phyloP scores from a whole-genome alignment of 192 early-diverging fungal species.

The Entomortierella parvispora region DNA sequence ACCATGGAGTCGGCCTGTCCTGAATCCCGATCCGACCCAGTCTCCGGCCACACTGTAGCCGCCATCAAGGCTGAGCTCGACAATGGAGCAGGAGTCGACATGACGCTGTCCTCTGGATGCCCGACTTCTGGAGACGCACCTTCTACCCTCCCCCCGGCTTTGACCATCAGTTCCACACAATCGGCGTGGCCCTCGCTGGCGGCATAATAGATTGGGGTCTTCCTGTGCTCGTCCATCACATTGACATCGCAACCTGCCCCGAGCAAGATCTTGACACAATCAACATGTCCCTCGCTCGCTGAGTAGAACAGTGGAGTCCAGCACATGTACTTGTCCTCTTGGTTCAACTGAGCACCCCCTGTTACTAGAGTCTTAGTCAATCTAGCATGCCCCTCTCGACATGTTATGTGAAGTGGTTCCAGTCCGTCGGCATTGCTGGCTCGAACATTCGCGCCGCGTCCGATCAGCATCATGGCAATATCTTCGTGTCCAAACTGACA shows the following conservation, averaged over 20 bases:
- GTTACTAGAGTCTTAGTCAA: slow-evolving; percentile 79
- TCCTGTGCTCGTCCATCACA: slow-evolving; percentile 83
- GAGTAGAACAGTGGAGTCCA: slow-evolving; percentile 98
- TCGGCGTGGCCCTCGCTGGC: slow-evolving; percentile 90
- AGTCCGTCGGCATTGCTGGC: slow-evolving; percentile 81
- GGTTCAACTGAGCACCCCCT: slow-evolving; percentile 77
- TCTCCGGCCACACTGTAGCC: not conserved
- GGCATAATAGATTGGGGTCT: slow-evolving; percentile 89
- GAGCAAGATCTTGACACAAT: slow-evolving; percentile 83
- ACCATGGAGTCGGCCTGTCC: slow-evolving; percentile 15
- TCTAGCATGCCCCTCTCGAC: slow-evolving; percentile 81
- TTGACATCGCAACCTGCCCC: slow-evolving; percentile 81
- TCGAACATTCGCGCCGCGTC: slow-evolving; percentile 75
- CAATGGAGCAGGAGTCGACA: slow-evolving; percentile 11
- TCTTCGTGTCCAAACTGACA: slow-evolving; percentile 92
- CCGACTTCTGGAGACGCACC: slow-evolving; percentile 7
- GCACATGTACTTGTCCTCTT: slow-evolving; percentile 87
- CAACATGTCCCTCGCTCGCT: slow-evolving; percentile 87
- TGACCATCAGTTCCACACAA: slow-evolving; percentile 80
- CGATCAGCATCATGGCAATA: slow-evolving; percentile 84
- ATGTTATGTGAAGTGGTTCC: slow-evolving; percentile 89
- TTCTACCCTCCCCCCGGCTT: slow-evolving; percentile 61
- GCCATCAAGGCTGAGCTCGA: not conserved
- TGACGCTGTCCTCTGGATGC: slow-evolving; percentile 16
- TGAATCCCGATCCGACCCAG: not conserved